These are phyloP conservation scores for Halophytophthora polymorphica DNA, from an alignment of 352 stramenopile species.

Conservation along the genomic window DNA sequence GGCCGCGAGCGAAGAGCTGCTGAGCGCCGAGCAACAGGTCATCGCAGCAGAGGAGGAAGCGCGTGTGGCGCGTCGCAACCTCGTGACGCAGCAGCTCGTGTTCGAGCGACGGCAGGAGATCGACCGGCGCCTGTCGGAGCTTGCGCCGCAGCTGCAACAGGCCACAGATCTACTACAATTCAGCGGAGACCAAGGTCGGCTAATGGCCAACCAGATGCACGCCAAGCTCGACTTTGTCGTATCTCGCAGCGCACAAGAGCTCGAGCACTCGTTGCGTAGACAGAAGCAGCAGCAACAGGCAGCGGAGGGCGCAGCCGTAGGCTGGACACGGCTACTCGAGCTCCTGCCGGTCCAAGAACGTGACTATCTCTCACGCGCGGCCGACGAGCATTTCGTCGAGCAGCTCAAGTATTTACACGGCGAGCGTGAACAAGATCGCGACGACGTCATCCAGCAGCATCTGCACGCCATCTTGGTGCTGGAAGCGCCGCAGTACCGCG, in stretches of 20 bases:
- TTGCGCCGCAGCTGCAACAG: slow-evolving; percentile 23
- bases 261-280: slow-evolving; percentile 4
- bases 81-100: slow-evolving; percentile 12
- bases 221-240: slow-evolving; percentile 41
- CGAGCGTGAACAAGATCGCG: slow-evolving; percentile 23
- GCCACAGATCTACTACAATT: neutral
- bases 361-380: slow-evolving; percentile 47
- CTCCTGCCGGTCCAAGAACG: slow-evolving; percentile 39
- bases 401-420: slow-evolving; percentile 60
- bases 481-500: slow-evolving; percentile 33
- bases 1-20: slow-evolving; percentile 2
- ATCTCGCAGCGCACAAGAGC: slow-evolving; percentile 28
- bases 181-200: slow-evolving; percentile 1
- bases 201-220: slow-evolving; percentile 27
- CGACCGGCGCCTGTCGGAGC: slow-evolving; percentile 4
- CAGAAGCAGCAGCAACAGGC: neutral
- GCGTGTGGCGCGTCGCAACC: slow-evolving; percentile 14
- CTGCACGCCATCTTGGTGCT: slow-evolving; percentile 36
- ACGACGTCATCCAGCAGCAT: slow-evolving; percentile 36
- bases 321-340: slow-evolving; percentile 42
- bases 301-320: slow-evolving; percentile 1
- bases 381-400: slow-evolving; percentile 59
- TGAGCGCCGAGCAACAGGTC: slow-evolving; percentile 14
- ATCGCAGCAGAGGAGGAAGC: slow-evolving; percentile 19
- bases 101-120: slow-evolving; percentile 5